phyloP scores from a whole-genome alignment of 345 rosid species.

The Anastatica hierochuntica region DNA sequence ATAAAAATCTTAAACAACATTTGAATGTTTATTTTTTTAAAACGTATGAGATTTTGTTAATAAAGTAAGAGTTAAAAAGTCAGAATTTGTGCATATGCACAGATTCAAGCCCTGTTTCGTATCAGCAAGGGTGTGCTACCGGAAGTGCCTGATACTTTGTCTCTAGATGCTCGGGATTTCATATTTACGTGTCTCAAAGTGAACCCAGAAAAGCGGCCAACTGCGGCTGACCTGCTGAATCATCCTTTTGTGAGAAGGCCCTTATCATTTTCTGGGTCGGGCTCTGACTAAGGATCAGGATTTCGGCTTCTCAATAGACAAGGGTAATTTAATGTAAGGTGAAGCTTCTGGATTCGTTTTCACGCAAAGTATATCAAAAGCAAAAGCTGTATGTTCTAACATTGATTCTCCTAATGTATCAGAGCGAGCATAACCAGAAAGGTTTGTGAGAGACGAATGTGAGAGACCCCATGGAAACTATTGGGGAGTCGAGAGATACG shows the following conservation, averaged over 20 bases:
- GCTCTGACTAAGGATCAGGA: neutral
- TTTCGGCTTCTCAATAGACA: neutral
- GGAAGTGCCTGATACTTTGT: constrained; percentile 42
- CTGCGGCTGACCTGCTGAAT: constrained; percentile 56
- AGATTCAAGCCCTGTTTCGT: constrained; percentile 54
- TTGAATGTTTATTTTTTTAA: too few relatives aligned
- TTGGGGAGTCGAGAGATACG: neutral
- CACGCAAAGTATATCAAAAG: neutral
- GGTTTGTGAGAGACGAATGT: too few relatives aligned
- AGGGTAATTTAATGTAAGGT: constrained; percentile 4
- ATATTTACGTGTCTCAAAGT: constrained; percentile 52
- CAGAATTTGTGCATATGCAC: neutral
- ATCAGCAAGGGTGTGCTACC: constrained; percentile 70
- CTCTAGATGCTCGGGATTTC: constrained; percentile 60
- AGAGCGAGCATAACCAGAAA: too few relatives aligned
- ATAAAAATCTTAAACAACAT: too few relatives aligned
- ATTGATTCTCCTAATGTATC: constrained; percentile 31
- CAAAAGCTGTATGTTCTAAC: neutral
- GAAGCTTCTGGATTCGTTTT: neutral
- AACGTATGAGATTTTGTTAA: neutral
- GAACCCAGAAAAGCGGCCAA: constrained; percentile 54
- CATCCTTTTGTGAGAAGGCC: constrained; percentile 69
- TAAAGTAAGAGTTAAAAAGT: neutral
- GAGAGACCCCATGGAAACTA: neutral
- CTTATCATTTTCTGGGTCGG: constrained; percentile 21